phyloP scores from a whole-genome alignment of 257 asterid genomes.

The Henckelia pumila region DNA sequence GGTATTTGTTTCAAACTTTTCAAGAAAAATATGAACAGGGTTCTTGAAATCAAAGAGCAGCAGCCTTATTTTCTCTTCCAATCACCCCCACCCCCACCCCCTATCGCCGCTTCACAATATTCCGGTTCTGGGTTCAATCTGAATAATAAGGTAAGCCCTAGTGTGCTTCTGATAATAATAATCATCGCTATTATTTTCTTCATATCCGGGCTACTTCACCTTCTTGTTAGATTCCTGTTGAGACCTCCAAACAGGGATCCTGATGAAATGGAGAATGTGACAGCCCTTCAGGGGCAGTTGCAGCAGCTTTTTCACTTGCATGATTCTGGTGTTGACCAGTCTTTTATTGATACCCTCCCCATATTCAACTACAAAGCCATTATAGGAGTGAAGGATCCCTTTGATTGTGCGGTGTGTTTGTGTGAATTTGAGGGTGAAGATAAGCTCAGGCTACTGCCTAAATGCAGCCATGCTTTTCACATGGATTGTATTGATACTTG shows the following conservation, averaged over 20 bases:
- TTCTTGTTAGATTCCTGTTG: conserved; percentile 64
- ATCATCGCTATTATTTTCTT: conserved; percentile 81
- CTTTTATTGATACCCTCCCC: conserved; percentile 83
- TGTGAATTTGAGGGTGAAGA: conserved; percentile 88
- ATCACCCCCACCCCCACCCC: conserved; percentile 61
- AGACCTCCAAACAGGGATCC: conserved; percentile 62
- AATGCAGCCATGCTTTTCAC: conserved; percentile 97
- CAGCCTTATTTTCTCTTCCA: conserved; percentile 42
- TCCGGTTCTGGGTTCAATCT: conserved; percentile 50
- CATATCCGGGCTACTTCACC: conserved; percentile 77
- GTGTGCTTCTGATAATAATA: conserved; percentile 63
- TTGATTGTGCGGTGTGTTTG: conserved; percentile 93
- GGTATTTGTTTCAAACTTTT: conserved; percentile 12
- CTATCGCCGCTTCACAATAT: conserved; percentile 26
- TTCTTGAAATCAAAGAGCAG: conserved; percentile 40
- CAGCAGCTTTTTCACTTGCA: conserved; percentile 92
- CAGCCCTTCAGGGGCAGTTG: conserved; percentile 83
- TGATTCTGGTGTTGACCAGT: conserved; percentile 93
- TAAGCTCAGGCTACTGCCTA: conserved; percentile 70
- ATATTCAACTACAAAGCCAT: conserved; percentile 74
- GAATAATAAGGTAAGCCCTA: conserved; percentile 71
- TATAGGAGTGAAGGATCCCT: conserved; percentile 81
- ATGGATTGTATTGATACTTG: conserved; percentile 95
- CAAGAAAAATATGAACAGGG: conserved; percentile 32
- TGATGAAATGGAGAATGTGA: conserved; percentile 59